Conservation (phyloP, 345 rosid genomes). For the Alliaria petiolata region DNA sequence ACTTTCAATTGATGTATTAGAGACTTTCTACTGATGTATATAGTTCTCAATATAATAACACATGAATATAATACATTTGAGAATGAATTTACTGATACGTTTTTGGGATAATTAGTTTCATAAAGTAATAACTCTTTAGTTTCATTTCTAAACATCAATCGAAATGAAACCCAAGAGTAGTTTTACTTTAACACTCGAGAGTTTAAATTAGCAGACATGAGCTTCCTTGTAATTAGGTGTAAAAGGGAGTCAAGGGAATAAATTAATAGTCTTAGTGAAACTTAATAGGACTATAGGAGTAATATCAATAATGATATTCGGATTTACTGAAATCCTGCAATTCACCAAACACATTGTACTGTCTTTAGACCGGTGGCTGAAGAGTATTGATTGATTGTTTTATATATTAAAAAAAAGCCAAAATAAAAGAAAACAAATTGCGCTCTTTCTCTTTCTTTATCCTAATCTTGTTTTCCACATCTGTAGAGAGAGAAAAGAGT, state of each 20-base stretch:
- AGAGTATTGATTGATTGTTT: neutral
- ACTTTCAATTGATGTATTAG: no score
- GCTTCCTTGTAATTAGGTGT: no score
- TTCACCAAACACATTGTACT: constrained; percentile 10
- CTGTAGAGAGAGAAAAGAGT: constrained; percentile 1
- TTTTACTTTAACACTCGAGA: no score
- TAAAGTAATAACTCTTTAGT: no score
- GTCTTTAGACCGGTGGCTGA: constrained; percentile 12
- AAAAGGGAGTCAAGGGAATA: neutral
- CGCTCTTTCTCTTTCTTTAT: neutral
- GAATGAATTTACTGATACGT: no score
- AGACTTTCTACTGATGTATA: no score
- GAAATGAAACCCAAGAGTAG: neutral
- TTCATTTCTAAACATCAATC: no score
- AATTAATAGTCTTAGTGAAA: neutral
- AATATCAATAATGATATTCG: constrained; percentile 12
- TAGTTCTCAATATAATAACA: no score
- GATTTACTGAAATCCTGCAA: neutral
- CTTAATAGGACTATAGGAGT: no score
- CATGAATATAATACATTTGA: no score
- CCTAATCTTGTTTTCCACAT: constrained; percentile 16
- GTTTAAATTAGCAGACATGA: no score
- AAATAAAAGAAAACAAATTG: neutral
- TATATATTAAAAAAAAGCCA: neutral
- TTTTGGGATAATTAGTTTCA: no score